Percentiles rank a stretch among this genome's conserved stretches.
These are phyloP conservation scores for Drechslera avenae DNA, from an alignment of 2,329 filamentous ascomycete genomes.

Conservation along the genomic window DNA sequence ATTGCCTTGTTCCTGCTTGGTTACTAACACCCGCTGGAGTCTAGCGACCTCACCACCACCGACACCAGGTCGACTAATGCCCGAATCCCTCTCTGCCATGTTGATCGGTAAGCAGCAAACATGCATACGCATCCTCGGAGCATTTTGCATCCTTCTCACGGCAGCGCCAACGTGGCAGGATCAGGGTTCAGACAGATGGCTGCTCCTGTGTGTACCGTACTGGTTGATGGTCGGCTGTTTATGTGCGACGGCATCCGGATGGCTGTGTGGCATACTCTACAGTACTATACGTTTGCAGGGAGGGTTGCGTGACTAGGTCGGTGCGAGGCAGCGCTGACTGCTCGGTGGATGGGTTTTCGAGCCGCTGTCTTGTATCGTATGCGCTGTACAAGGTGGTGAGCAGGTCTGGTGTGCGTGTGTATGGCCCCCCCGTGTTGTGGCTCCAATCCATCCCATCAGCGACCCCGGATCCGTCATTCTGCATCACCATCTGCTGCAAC, in stretches of 20 bases:
- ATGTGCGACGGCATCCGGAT: slow-evolving; percentile 1
- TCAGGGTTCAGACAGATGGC: slow-evolving; percentile 15
- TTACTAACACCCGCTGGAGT: slow-evolving; percentile 24
- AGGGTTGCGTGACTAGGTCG: slow-evolving; percentile 9
- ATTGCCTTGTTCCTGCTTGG: slow-evolving; percentile 4
- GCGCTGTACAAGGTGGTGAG: slow-evolving; percentile 1
- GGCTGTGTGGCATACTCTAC: too few relatives aligned
- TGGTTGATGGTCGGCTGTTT: too few relatives aligned
- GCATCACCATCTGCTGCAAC: too few relatives aligned
- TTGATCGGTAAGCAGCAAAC: slow-evolving; percentile 22
- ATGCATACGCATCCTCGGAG: slow-evolving; percentile 13
- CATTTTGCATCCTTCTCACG: slow-evolving; percentile 18
- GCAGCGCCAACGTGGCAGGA: slow-evolving; percentile 34
- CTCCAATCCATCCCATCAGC: too few relatives aligned
- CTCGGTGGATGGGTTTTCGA: not conserved
- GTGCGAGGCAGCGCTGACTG: not conserved
- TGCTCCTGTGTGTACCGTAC: too few relatives aligned
- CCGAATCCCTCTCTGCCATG: not conserved
- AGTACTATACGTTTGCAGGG: slow-evolving; percentile 6
- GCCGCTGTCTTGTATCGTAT: slow-evolving; percentile 1
- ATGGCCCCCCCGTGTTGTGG: too few relatives aligned
- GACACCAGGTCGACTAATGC: slow-evolving; percentile 2
- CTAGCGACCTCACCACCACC: slow-evolving; percentile 14
- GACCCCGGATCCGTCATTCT: too few relatives aligned
- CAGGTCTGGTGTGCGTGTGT: not conserved